Conservation (phyloP, 768 basidiomycete species). For the Galerina sulciceps region DNA sequence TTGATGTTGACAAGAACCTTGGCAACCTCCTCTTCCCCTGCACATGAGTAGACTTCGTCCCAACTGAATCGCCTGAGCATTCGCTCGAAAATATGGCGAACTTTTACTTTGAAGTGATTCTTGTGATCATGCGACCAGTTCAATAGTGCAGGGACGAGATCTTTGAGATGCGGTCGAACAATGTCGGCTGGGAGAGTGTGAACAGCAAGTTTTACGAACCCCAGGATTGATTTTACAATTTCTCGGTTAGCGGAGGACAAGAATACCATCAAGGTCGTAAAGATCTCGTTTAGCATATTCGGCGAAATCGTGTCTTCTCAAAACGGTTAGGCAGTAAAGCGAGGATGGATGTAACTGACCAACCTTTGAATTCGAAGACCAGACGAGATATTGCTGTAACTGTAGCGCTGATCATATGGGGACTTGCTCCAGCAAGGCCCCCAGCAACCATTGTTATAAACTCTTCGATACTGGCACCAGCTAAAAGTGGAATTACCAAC, state of each 20-base stretch:
- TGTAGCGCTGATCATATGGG: conserved; percentile 98
- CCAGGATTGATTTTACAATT: conserved; percentile 95
- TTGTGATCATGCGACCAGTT: conserved; percentile 97
- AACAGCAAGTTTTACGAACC: conserved; percentile 91
- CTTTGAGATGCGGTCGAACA: conserved; percentile 75
- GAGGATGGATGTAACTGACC: background rate
- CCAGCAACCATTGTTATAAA: conserved; percentile 97
- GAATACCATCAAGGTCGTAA: conserved; percentile 88
- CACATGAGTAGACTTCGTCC: conserved; percentile 78
- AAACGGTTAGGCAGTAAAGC: background rate
- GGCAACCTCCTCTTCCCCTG: conserved; percentile 77
- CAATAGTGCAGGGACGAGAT: conserved; percentile 83
- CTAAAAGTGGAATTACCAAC: conserved; percentile 28
- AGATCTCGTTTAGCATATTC: conserved; percentile 80
- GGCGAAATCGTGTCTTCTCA: conserved; percentile 65
- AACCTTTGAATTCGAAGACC: conserved; percentile 97
- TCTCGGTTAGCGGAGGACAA: conserved; percentile 94
- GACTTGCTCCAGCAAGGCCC: conserved; percentile 89
- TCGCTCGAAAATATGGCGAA: conserved; percentile 95
- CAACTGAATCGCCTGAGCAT: conserved; percentile 91
- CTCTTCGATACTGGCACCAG: conserved; percentile 81
- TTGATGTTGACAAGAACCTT: conserved; percentile 95
- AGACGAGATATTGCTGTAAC: conserved; percentile 93
- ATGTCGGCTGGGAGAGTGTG: conserved; percentile 79
- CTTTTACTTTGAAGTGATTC: conserved; percentile 98